Base-by-base conservation (phyloP, 805 yeast genomes). In the Clavispora phyllophila region DNA sequence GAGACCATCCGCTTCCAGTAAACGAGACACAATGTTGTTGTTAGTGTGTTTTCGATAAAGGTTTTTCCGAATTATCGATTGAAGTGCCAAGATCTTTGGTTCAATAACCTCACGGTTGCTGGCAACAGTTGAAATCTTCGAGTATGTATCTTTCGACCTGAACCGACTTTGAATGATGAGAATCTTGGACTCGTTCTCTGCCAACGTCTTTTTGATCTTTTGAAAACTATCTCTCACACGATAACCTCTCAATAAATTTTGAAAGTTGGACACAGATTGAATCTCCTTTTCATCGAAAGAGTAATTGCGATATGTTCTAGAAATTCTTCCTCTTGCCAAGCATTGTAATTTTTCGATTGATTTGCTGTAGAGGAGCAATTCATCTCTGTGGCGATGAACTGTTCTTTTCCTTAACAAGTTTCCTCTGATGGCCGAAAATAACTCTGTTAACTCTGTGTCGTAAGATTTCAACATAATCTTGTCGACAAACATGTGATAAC, bases 401-500 rank as follows among this genome's bases (percentile, higher is more conserved):
- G 68, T 60, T 46, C 47, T 60, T 36, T 45, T 48, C 40, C 75
- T 53, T 13, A 62, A 41, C 42, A 69, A 31, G 9, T 63, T 58
- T 9, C 87, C 86, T 58, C 87, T 70, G 7, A 75, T 62, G 0
- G 70, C 51, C 0, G 83, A 63, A 51, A 79, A 80, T 17, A 84
- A 62, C 9, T 55, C 58, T 2, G 73, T 60, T 18, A 83, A 50
- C 50, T 76, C 78, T 10, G 72, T 75, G 6, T 71, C 72, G 51
- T 77, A 78, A 1, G 85, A 74, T 45, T 73, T 76, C 23, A 85
- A 56, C 68, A 84, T 72, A 45, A 82, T 81, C 44, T 72, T 72
- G 50, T 77, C 76, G 27, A 85, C 83, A 58, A 79, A 81, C 65
- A 81, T 67, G 17, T 66, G 64, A 56, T 82, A 85, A 40, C 96